Base-by-base conservation (phyloP, 176 grass and related monocot species). In the Carex parvula region DNA sequence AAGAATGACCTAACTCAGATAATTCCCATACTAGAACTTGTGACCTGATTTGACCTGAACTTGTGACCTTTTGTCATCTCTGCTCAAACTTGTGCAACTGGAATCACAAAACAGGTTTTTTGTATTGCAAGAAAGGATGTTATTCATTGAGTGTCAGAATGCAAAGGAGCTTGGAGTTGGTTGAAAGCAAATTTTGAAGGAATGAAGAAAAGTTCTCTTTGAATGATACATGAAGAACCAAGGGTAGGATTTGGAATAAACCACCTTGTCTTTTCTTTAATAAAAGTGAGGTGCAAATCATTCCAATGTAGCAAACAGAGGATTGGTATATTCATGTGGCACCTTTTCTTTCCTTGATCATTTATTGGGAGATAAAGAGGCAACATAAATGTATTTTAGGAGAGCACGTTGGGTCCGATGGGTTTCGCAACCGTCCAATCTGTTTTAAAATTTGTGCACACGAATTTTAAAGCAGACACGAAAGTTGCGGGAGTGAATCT, bases 71-170 rank as follows among this genome's bases (percentile, higher is more conserved):
- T 73, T 15, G 44, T 29, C 70, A 53, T 46, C 70, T 52, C 20
- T 29, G 52, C 20, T 74, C n/a, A 14, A 74, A 74, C n/a, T 50
- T 74, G 42, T 74, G 66, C 42, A 73, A 50, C 70, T 9, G 42
- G 70, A 50, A 70, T 70, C 67, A 73, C 41, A 73, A 72, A 73
- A 48, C n/a, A 22, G 46, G 70, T 21, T 15, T 70, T 44, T 53
- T 70, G 44, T n/a, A 29, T 20, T 53, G 46, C 46, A 77, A 56
- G 22, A 77, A 77, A 77, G 50, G 17, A 75, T 53, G 44, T 15
- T 29, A 77, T 77, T 56, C 73, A 56, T 77, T 77, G 73, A 77
- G 73, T 77, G 73, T 75, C 70, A 53, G 70, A 52, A 46, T 53
- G 5, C 24, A 55, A 56, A 77, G 24, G 48, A 32, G 3, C 73